Evolutionary conservation across 164 flowering plant genomes (phyloP), one percentile per base, ranked within the genome.

Genomic region (Stephania cephalantha): DNA sequence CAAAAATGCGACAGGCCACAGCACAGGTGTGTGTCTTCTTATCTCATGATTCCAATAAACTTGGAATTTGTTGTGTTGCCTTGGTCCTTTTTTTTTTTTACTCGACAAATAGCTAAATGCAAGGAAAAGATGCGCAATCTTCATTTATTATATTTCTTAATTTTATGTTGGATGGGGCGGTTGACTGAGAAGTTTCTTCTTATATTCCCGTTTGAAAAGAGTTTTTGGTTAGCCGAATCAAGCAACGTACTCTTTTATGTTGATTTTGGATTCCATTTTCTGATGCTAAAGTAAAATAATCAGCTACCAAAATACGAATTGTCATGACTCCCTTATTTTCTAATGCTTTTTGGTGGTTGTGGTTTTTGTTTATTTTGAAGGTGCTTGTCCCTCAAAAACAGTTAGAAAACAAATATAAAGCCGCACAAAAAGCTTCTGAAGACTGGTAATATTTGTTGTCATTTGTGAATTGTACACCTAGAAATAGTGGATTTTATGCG

Each of bases 1-100:
- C 85, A 75, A 95, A 95, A 84, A 89, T 95, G 99, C 93, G 99
- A 45, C 99, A 95, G 75, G 98, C 99, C 74, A 95, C 99, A 65
- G 99, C 98, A n/a, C 98, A 93, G 81, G 99, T 95, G 78, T 25
- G 25, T 74, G 83, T 25, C 52, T 58, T 46, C 25, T 72, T 75
- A 53, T 55, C 3, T 68, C 74, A 5, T 61, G 72, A 58, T 4
- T 35, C 42, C 2, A 35, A 35, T 35, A 35, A 35, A 35, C 42
- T 35, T 35, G 42, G 42, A 35, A 35, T 35, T 35, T 35, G 42
- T 35, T 2, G 42, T n/a, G 15, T 71, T 46, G 22, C 46, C 30
- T 64, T 20, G 44, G 22, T 17, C 12, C 30, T n/a, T 25, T 25
- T 25, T 70, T 46, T 46, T 70, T 46, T 46, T 2, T 46, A 70